Evolutionary conservation across 1,139 yeast genomes (phyloP).

Genomic region (Yamadazyma oceani): DNA sequence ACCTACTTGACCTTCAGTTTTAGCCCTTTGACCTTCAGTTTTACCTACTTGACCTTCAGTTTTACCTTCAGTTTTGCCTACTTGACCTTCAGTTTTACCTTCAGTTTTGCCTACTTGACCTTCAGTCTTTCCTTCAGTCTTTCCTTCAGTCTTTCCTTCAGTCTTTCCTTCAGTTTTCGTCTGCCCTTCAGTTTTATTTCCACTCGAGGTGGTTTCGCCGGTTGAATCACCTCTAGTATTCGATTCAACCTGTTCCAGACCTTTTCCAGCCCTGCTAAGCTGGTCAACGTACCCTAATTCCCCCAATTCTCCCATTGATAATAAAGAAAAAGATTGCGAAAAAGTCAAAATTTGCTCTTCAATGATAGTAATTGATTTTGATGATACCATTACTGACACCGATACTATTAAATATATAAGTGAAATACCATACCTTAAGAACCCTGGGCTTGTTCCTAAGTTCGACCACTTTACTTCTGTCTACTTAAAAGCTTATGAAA

Average conservation of each 20-base stretch:
- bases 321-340: not conserved
- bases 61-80: conserved; percentile 14
- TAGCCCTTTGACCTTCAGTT: conserved; percentile 6
- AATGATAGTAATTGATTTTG: conserved; percentile 59
- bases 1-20: conserved; percentile 17
- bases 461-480: conserved; percentile 47
- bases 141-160: conserved; percentile 19
- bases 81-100: conserved; percentile 16
- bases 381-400: conserved; percentile 60
- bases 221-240: too few species aligned
- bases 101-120: conserved; percentile 8
- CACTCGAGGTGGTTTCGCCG: too few species aligned
- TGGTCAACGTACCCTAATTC: conserved; percentile 28
- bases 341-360: not conserved
- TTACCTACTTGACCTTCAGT: conserved; percentile 7
- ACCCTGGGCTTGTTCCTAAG: conserved; percentile 36
- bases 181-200: conserved; percentile 8
- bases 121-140: conserved; percentile 19
- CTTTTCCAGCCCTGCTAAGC: too few species aligned
- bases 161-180: conserved; percentile 8
- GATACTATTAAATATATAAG: conserved; percentile 61
- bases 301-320: conserved; percentile 18
- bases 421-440: conserved; percentile 44
- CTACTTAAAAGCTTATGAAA: conserved; percentile 41
- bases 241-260: conserved; percentile 4